Conservation (phyloP, 495 filamentous ascomycete species). For the Xylaria scruposa region DNA sequence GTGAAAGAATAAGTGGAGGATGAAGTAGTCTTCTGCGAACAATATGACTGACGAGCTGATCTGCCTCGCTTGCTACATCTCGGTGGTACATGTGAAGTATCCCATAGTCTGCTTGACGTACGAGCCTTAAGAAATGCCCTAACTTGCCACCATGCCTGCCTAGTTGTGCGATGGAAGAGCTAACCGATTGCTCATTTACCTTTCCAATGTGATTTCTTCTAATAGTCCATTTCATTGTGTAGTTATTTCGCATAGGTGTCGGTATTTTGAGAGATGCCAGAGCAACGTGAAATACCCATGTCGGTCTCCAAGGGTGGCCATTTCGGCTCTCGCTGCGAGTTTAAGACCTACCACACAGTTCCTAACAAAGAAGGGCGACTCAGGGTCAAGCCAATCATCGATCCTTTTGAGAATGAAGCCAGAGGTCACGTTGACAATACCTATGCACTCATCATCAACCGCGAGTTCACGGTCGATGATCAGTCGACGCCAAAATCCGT, state of each 20-base stretch:
- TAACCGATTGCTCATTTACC: not conserved
- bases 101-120: not conserved
- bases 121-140: not conserved
- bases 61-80: not conserved
- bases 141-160: not conserved
- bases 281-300: not conserved
- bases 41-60: not conserved
- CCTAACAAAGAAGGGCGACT: slow-evolving; percentile 28
- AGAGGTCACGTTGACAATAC: slow-evolving; percentile 27
- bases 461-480: slow-evolving; percentile 34
- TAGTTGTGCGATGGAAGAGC: not conserved
- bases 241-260: not conserved
- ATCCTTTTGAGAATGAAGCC: slow-evolving; percentile 25
- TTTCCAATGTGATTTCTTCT: not conserved
- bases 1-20: not conserved
- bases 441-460: slow-evolving; percentile 42
- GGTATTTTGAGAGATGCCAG: not conserved
- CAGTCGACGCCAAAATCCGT: slow-evolving; percentile 26
- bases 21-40: not conserved
- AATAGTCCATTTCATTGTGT: not conserved
- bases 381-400: slow-evolving; percentile 26
- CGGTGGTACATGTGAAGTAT: not conserved
- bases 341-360: slow-evolving; percentile 22
- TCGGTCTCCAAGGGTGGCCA: slow-evolving; percentile 6
- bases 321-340: slow-evolving; percentile 24